Evolutionary conservation across 2,329 filamentous ascomycete species (phyloP).

Genomic region (Colletotrichum magnum): DNA sequence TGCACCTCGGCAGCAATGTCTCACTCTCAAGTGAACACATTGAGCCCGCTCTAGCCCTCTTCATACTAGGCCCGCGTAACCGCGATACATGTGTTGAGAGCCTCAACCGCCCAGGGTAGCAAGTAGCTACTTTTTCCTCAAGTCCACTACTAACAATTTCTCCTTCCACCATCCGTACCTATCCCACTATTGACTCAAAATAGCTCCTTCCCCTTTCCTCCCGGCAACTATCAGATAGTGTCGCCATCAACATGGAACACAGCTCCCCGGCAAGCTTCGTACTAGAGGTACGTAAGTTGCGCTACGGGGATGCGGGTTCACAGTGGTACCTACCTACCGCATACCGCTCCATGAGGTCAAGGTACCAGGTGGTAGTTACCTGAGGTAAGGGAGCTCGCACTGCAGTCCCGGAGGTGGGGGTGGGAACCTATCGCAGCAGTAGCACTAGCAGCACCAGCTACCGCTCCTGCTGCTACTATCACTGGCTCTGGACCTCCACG

Average conservation of each 20-base stretch:
- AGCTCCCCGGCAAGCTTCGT: constrained; percentile 36
- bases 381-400: background rate
- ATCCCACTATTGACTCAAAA: too few relatives aligned
- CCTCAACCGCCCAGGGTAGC: constrained; percentile 20
- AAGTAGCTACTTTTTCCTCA: constrained; percentile 31
- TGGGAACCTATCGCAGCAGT: constrained; percentile 20
- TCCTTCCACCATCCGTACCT: background rate
- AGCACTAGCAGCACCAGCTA: background rate
- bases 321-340: constrained; percentile 13
- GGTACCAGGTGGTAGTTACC: too few relatives aligned
- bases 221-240: too few relatives aligned
- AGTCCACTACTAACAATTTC: constrained; percentile 19
- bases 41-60: constrained; percentile 25
- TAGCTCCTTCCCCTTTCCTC: too few relatives aligned
- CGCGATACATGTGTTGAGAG: constrained; percentile 25
- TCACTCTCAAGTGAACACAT: constrained; percentile 27
- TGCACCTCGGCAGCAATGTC: constrained; percentile 30
- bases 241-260: constrained; percentile 36
- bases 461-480: background rate
- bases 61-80: constrained; percentile 18
- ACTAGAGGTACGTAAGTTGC: constrained; percentile 36
- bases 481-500: background rate
- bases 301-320: constrained; percentile 29
- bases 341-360: background rate
- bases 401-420: constrained; percentile 37